These are phyloP conservation scores for Exophiala calicioides DNA, from an alignment of 2,329 filamentous ascomycete genomes.

Conservation along the genomic window DNA sequence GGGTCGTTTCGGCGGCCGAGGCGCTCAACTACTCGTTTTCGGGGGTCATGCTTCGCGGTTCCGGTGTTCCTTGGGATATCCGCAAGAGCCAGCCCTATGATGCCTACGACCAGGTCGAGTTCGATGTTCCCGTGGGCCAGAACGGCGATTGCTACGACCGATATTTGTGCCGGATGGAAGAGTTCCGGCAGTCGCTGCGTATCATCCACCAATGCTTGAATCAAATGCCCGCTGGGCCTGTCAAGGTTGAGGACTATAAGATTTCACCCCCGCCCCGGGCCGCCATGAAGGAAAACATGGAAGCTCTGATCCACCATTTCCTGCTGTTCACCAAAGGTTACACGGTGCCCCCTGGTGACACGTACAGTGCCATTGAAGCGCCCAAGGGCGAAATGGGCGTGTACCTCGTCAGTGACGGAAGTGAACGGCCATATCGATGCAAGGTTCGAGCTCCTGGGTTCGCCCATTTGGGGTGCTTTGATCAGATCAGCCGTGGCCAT, in stretches of 20 bases:
- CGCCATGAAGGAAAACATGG: conserved; percentile 99
- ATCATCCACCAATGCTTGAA: conserved; percentile 99
- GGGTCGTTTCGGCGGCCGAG: conserved; percentile 86
- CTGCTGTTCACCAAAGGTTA: conserved; percentile 98
- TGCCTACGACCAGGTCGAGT: conserved; percentile 96
- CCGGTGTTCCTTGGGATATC: conserved; percentile 92
- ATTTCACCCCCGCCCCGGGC: conserved; percentile 90
- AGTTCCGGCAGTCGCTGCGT: conserved; percentile 95
- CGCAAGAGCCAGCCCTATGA: conserved; percentile 97
- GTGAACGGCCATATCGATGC: conserved; percentile 93
- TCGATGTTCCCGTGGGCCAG: conserved; percentile 92
- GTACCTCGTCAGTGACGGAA: conserved; percentile 92
- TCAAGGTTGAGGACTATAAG: conserved; percentile 99
- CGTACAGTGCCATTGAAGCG: conserved; percentile 97
- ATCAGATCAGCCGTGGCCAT: conserved; percentile 89
- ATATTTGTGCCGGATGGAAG: conserved; percentile 98
- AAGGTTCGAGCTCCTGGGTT: conserved; percentile 97
- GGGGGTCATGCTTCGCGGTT: conserved; percentile 96
- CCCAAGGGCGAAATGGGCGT: conserved; percentile 99
- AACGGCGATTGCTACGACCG: conserved; percentile 99
- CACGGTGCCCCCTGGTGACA: conserved; percentile 93
- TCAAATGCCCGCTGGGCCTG: conserved; percentile 93
- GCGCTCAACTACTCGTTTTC: conserved; percentile 97
- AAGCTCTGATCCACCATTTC: conserved; percentile 98
- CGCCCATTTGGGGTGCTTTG: conserved; percentile 90